Base-by-base conservation (phyloP, 345 rosid species). In the Sisymbrium irio region DNA sequence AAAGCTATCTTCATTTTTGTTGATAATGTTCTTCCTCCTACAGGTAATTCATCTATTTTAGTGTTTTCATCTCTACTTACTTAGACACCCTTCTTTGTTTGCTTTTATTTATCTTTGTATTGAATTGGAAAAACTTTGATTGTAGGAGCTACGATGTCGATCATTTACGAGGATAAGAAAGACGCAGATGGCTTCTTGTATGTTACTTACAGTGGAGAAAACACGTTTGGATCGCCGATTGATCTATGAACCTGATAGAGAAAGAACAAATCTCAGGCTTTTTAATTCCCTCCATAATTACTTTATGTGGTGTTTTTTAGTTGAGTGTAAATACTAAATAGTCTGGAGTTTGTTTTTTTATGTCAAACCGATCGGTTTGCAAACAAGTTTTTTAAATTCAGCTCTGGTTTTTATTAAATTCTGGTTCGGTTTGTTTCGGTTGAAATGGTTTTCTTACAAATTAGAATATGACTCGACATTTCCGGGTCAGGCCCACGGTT, bases 1-100 rank as follows among this genome's bases (percentile, higher is more conserved):
- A 84, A 84, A 78, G 88, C 86, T 19, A 84, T 84, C 60, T 84
- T 84, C 66, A 71, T 82, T 58, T 84, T 84, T 25, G 86, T 84
- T 46, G 76, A 80, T 69, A 76, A 80, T 46, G 73, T 82, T 62
- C 76, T 82, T 58, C 83, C 88, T 10, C 81, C 88, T 9, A 78
- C 76, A 5, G 69, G 76, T 72, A 71, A 9, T 12, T 1, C 15
- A 0, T 3, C 25, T 22, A 22, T 22, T n/a, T n/a, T 22, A 22
- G 25, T 12, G 77, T 53, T 66, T 77, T 79, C 0, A 3, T 7
- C 35, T 12, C 7, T 51, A 11, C 28, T 35, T 14, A 12, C 10
- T 33, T 33, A 35, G 10, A 3, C 14, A 3, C 14, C 1, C 7
- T 17, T 35, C 10, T 2, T 35, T 11, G 17, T 35, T 61, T 39